Evolutionary conservation across 2,329 filamentous ascomycete species (phyloP).

Genomic region (Fusarium dlaminii): DNA sequence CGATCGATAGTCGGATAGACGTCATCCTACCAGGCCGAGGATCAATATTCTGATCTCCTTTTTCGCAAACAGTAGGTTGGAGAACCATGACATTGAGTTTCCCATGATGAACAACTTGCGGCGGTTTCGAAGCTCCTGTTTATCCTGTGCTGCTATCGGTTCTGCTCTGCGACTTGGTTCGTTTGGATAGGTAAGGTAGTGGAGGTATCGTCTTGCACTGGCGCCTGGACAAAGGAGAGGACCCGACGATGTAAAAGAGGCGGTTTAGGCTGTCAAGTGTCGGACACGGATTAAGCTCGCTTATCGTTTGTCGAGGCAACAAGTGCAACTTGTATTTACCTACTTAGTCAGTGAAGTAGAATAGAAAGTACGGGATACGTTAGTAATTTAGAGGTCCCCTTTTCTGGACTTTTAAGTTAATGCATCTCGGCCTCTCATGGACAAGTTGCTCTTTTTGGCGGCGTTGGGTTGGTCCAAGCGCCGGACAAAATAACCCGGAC

Average conservation of each 20-base stretch:
- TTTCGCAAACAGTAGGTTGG: slow-evolving; percentile 83
- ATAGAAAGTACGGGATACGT: slow-evolving; percentile 10
- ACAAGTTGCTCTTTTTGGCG: slow-evolving; percentile 43
- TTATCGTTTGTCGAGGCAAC: slow-evolving; percentile 35
- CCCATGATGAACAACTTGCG: slow-evolving; percentile 62
- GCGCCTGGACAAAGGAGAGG: slow-evolving; percentile 4
- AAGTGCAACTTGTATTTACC: slow-evolving; percentile 23
- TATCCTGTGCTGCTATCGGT: slow-evolving; percentile 2
- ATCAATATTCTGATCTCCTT: slow-evolving; percentile 99
- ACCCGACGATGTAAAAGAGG: neutral
- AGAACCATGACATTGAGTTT: slow-evolving; percentile 74
- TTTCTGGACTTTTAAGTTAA: slow-evolving; percentile 42
- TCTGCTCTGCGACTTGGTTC: neutral
- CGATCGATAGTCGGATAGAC: slow-evolving; percentile 6
- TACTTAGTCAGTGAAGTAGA: slow-evolving; percentile 20
- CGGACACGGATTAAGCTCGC: neutral
- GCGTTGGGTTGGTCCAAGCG: slow-evolving; percentile 42
- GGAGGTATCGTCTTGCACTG: slow-evolving; percentile 8
- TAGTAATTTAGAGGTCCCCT: slow-evolving; percentile 42
- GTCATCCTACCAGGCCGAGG: slow-evolving; percentile 77
- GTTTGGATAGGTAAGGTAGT: neutral
- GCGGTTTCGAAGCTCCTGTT: slow-evolving; percentile 16
- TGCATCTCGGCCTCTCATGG: slow-evolving; percentile 39
- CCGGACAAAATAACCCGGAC: slow-evolving; percentile 42
- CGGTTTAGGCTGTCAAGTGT: slow-evolving; percentile 1